These are phyloP conservation scores for Suillus subaureus DNA, from an alignment of 768 basidiomycete species.

Conservation along the genomic window DNA sequence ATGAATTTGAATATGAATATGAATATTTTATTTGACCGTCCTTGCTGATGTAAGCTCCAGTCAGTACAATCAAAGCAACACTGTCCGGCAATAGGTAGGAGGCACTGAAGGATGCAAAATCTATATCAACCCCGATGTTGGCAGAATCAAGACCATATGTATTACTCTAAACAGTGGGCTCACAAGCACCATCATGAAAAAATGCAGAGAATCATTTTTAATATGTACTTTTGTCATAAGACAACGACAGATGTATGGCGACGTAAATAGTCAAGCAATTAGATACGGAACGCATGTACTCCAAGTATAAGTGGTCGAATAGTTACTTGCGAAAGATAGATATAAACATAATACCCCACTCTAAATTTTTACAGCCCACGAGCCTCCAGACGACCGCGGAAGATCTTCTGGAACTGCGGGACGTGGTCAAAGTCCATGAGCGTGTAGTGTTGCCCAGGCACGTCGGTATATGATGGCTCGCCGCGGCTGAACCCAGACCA, in stretches of 20 bases:
- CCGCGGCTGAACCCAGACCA: constrained; percentile 27
- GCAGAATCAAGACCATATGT: not conserved
- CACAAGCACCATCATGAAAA: not conserved
- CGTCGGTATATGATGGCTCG: constrained; percentile 27
- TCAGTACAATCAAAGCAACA: too few relatives aligned
- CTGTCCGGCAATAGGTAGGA: too few relatives aligned
- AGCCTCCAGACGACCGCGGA: constrained; percentile 26
- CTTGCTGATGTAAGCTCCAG: too few relatives aligned
- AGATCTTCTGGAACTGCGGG: constrained; percentile 32
- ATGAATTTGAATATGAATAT: too few relatives aligned
- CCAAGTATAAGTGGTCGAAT: not conserved
- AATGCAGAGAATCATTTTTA: not conserved
- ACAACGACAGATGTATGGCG: not conserved
- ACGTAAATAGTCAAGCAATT: not conserved
- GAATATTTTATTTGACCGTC: too few relatives aligned
- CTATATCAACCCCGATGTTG: not conserved
- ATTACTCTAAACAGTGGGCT: not conserved
- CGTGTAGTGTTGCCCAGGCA: constrained; percentile 32
- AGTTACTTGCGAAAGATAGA: not conserved
- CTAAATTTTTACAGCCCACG: constrained; percentile 24
- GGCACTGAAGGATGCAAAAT: too few relatives aligned
- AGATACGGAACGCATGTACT: not conserved
- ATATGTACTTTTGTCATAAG: not conserved
- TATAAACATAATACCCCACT: not conserved
- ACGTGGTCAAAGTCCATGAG: constrained; percentile 36